Conservation (phyloP, 2,329 filamentous ascomycete species). For the Clonostachys rhizophaga region DNA sequence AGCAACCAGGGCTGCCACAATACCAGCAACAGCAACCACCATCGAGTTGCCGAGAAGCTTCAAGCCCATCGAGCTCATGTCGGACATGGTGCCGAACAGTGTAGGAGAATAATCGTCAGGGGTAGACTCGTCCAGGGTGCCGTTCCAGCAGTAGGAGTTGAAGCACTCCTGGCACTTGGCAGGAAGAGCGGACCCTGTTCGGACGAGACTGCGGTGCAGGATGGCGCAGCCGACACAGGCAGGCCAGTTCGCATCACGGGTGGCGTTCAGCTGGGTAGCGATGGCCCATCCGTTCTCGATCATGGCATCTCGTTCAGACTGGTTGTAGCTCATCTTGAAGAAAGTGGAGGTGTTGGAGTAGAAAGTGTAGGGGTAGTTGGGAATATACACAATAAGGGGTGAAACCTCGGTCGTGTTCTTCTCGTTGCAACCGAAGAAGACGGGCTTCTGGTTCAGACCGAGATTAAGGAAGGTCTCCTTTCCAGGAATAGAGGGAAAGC, state of each 20-base stretch:
- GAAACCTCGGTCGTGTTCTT: constrained; percentile 43
- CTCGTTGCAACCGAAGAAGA: constrained; percentile 63
- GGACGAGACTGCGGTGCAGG: constrained; percentile 67
- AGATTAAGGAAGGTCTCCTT: constrained; percentile 50
- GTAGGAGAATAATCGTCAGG: constrained; percentile 24
- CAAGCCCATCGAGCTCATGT: constrained; percentile 10
- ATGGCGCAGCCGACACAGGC: constrained; percentile 86
- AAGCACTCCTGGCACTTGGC: constrained; percentile 75
- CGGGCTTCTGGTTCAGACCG: constrained; percentile 53
- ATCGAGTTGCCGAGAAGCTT: constrained; percentile 8
- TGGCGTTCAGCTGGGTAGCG: constrained; percentile 78
- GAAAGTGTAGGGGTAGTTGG: constrained; percentile 69
- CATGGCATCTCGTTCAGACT: constrained; percentile 67
- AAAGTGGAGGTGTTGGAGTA: constrained; percentile 79
- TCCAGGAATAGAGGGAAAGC: constrained; percentile 55
- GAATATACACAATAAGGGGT: constrained; percentile 82
- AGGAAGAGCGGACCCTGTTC: constrained; percentile 66
- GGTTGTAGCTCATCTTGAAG: constrained; percentile 61
- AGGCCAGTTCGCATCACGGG: constrained; percentile 70
- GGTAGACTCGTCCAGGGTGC: constrained; percentile 41
- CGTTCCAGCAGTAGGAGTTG: constrained; percentile 85
- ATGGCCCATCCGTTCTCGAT: constrained; percentile 84
- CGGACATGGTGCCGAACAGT: constrained; percentile 15
- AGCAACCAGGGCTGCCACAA: constrained; percentile 8
- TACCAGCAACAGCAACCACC: constrained; percentile 8